Base-by-base conservation (phyloP, 2,329 filamentous ascomycete genomes). In the Drechslerella stenobrocha region DNA sequence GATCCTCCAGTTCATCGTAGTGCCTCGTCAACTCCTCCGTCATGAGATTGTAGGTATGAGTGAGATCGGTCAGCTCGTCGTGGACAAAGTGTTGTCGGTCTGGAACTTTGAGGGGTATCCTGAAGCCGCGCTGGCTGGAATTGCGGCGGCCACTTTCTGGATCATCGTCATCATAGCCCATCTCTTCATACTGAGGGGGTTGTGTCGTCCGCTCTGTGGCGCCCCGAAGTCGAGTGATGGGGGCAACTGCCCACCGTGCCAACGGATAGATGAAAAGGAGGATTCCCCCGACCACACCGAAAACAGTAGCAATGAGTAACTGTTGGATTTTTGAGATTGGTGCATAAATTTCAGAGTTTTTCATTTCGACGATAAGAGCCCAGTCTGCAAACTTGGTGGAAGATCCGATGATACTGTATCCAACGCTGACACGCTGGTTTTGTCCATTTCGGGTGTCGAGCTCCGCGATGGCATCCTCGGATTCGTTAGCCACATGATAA, bases 41-140 rank as follows among this genome's bases (percentile, higher is more conserved):
- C 91, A 96, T 96, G 73, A 91, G 88, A 74, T 96, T 96, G 78
- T 95, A 96, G 0, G 89, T 95, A 74, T 95, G 90, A 0, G 90
- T 95, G 26, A 87, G 77, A 47, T 72, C 72, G 4, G 72, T 73
- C 22, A 86, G 77, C 74, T 96, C 91, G 74, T 96, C 91, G 1
- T 88, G 88, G 52, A 96, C 80, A 34, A 85, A 80, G 73, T 91
- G 87, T 70, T 85, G 88, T 20, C 84, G 80, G 59, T 90, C 86
- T 56, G 84, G 84, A 7, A 96, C 91, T 74, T 89, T 90, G 11
- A 84, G 84, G 0, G 91, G 91, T 37, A 96, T 95, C 70, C 89
- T 89, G 76, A 95, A 96, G 28, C 82, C 81, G 50, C 80, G 80
- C 35, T 81, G 80, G 66, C 57, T 74, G 70, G n/a, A 66, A 18